Percentiles rank a stretch among this genome's conserved stretches.
These are phyloP conservation scores for Nymphaea thermarum DNA, from an alignment of 164 flowering plant genomes.

Conservation along the genomic window DNA sequence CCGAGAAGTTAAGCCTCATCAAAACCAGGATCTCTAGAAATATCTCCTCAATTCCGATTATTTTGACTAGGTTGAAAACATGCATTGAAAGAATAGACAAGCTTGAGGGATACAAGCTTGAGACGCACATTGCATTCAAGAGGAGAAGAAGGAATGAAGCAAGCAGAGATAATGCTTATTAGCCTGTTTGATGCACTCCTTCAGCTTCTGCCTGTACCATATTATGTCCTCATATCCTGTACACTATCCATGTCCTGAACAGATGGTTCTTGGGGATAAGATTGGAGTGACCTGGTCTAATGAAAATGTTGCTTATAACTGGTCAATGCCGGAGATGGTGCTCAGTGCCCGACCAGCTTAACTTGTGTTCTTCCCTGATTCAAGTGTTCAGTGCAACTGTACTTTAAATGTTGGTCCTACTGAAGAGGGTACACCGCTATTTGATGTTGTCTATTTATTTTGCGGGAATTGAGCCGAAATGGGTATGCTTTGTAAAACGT, in stretches of 20 bases:
- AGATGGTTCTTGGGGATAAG: not conserved
- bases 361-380: not conserved
- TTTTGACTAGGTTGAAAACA: not conserved
- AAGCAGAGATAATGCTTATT: not conserved
- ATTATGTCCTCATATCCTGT: not conserved
- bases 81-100: not conserved
- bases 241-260: not conserved
- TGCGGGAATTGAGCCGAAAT: not conserved
- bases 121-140: not conserved
- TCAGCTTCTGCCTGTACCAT: not conserved
- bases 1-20: not conserved
- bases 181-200: not conserved
- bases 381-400: not conserved
- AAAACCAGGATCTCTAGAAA: conserved; percentile 2
- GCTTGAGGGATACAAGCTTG: not conserved
- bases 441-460: not conserved
- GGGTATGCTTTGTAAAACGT: not conserved
- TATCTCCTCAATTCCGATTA: not conserved
- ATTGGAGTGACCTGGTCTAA: not conserved
- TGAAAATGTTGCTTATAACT: not conserved
- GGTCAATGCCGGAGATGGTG: not conserved
- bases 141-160: not conserved
- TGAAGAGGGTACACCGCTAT: not conserved
- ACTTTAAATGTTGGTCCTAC: not conserved
- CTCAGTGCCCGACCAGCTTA: not conserved